Conservation (phyloP, 176 grass and related monocot species). For the Carex cristatella region DNA sequence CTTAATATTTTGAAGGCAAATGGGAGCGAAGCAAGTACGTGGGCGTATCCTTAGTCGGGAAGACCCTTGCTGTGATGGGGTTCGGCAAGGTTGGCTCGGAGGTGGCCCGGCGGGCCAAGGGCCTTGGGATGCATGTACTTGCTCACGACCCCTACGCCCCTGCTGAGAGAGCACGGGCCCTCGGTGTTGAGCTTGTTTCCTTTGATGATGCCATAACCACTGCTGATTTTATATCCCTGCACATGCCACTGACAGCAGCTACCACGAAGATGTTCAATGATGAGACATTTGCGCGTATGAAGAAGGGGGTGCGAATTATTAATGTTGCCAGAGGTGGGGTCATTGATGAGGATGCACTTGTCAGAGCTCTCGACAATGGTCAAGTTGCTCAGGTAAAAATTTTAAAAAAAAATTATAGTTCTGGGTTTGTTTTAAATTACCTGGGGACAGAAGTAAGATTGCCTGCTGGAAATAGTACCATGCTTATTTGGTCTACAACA, state of each 20-base stretch:
- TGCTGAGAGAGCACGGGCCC: conserved; percentile 63
- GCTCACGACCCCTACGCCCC: conserved; percentile 94
- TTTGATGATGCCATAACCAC: conserved; percentile 73
- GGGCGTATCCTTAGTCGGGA: conserved; percentile 84
- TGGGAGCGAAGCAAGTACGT: conserved; percentile 86
- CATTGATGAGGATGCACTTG: conserved; percentile 84
- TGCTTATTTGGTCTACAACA: not conserved
- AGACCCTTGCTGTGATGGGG: conserved; percentile 84
- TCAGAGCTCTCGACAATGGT: conserved; percentile 78
- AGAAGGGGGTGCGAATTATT: conserved; percentile 73
- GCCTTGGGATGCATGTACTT: conserved; percentile 88
- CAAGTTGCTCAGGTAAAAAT: conserved; percentile 78
- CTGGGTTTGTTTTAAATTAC: not conserved
- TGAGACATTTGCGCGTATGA: conserved; percentile 75
- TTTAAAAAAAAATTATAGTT: not conserved
- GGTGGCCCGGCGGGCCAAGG: conserved; percentile 77
- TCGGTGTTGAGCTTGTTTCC: conserved; percentile 79
- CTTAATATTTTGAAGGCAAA: conserved; percentile 46
- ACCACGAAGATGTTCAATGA: conserved; percentile 88
- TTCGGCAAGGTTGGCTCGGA: conserved; percentile 98
- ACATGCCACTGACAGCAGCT: conserved; percentile 74
- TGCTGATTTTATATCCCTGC: conserved; percentile 92
- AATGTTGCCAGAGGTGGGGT: conserved; percentile 98
- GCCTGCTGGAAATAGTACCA: not conserved
- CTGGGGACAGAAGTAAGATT: not conserved